Evolutionary conservation across 352 stramenopile species (phyloP), one percentile per base, ranked within the genome.

Genomic region (Bremia lactucae): DNA sequence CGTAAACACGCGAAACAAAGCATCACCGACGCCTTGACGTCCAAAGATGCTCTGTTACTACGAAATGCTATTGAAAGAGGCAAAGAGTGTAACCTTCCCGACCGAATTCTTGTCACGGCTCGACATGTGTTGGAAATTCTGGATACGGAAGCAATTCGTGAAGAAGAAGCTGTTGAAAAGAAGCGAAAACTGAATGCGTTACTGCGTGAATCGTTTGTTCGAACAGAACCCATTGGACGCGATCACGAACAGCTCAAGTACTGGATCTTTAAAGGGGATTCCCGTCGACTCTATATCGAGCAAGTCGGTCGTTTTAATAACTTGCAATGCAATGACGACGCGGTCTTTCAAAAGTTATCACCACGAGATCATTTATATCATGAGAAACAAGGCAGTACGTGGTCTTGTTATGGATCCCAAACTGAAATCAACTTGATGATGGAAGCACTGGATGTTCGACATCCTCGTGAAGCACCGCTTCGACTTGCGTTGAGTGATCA

Each of bases 71-170:
- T 91, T 31, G 75, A 87, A 10, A 88, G 84, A 25, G 78, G 61
- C 25, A 78, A 71, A 31, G 78, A 91, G 43, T 87, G 71, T 29
- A 65, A 63, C 2, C 52, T 91, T 9, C 66, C 62, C 0, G 69
- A 72, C 3, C 59, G 62, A 2, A 76, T 88, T 21, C 61, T 91
- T 26, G 67, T 91, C 1, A 87, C 75, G 6, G 72, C 74, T 2
- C 64, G 65, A 0, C 78, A 93, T 18, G 73, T 90, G 18, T 46
- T 88, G 13, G 77, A 93, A 34, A 73, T 88, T 34, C 35, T 89
- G 8, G 72, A 90, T 21, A 68, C 72, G 1, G 81, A 94, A 44
- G 58, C 58, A 5, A 20, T 43, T 43, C 65, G 80, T 0, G 77
- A 94, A 42, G 63, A 86, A 37, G 73, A 89, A 43, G 68, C 67